Evolutionary conservation across 139 green algal species (phyloP).

Genomic region (Chlamydomonas sp.): DNA sequence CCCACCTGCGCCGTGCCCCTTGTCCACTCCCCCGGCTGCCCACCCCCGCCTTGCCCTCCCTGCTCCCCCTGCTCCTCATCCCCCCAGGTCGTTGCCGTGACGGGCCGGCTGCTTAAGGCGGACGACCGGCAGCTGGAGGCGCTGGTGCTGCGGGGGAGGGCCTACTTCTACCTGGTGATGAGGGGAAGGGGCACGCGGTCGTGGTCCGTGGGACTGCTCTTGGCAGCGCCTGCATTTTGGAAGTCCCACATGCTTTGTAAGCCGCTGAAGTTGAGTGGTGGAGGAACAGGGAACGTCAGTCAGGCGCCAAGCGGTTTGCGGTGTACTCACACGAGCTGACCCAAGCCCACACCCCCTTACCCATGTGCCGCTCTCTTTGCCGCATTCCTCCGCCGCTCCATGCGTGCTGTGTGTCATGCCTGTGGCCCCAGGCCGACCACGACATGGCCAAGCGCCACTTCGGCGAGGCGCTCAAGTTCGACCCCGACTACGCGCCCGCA

Average conservation of each 20-base stretch:
- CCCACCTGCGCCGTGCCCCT: too few species aligned
- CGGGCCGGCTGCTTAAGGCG: slow-evolving; percentile 63
- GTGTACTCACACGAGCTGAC: neutral
- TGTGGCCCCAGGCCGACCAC: slow-evolving; percentile 43
- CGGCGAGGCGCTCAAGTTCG: slow-evolving; percentile 73
- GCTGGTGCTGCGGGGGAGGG: slow-evolving; percentile 57
- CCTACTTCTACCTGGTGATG: slow-evolving; percentile 67
- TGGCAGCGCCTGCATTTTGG: neutral
- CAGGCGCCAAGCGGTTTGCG: neutral
- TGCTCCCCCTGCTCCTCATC: neutral
- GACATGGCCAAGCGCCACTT: slow-evolving; percentile 68
- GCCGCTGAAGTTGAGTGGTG: neutral
- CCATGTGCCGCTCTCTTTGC: neutral
- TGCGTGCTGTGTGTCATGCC: neutral
- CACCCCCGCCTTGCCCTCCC: neutral
- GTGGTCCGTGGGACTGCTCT: neutral
- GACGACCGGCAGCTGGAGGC: slow-evolving; percentile 56
- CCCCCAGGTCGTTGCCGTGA: slow-evolving; percentile 51
- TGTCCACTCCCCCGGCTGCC: neutral
- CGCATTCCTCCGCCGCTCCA: neutral
- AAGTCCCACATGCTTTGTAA: neutral
- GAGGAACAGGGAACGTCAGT: too few species aligned
- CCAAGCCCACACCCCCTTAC: neutral
- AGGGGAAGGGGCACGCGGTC: neutral
- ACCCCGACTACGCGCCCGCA: slow-evolving; percentile 60